Percentiles rank a stretch among this genome's conserved stretches.
phyloP scores from a whole-genome alignment of 2,329 filamentous ascomycete species.

The Sporothrix inflata region DNA sequence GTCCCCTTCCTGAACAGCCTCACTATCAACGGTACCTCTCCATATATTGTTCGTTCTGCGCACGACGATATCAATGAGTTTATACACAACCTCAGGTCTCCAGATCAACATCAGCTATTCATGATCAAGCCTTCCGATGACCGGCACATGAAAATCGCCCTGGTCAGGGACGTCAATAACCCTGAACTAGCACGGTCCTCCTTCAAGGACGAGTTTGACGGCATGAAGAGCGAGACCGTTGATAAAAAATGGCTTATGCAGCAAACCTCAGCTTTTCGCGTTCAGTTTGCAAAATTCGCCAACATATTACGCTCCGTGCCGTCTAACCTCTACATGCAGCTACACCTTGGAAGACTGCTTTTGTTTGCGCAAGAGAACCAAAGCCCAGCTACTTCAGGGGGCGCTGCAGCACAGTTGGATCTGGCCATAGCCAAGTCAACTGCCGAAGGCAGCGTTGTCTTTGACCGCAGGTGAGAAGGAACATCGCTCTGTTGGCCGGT shows the following conservation, averaged over 20 bases:
- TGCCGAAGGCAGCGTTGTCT: background rate
- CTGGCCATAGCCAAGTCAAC: background rate
- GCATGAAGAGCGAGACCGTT: background rate
- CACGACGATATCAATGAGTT: background rate
- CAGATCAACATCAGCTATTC: background rate
- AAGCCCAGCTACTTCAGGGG: background rate
- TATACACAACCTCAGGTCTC: background rate
- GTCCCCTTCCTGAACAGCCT: conserved; percentile 42
- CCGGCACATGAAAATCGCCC: background rate
- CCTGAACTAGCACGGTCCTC: background rate
- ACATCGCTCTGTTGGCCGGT: background rate
- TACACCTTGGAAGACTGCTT: conserved; percentile 22
- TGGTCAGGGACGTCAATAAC: background rate
- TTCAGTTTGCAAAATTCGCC: conserved; percentile 1
- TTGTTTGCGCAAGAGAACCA: background rate
- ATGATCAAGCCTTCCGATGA: conserved; percentile 3
- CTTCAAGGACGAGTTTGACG: background rate
- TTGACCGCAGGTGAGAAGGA: conserved; percentile 27
- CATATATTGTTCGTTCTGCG: background rate
- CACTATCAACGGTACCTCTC: background rate
- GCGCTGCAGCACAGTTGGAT: background rate
- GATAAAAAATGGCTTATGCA: background rate
- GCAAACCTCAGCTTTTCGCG: background rate
- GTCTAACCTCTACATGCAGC: conserved; percentile 6
- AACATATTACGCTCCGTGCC: background rate